These are phyloP conservation scores for Globisporangium parvum DNA, from an alignment of 352 stramenopile genomes.

Conservation along the genomic window DNA sequence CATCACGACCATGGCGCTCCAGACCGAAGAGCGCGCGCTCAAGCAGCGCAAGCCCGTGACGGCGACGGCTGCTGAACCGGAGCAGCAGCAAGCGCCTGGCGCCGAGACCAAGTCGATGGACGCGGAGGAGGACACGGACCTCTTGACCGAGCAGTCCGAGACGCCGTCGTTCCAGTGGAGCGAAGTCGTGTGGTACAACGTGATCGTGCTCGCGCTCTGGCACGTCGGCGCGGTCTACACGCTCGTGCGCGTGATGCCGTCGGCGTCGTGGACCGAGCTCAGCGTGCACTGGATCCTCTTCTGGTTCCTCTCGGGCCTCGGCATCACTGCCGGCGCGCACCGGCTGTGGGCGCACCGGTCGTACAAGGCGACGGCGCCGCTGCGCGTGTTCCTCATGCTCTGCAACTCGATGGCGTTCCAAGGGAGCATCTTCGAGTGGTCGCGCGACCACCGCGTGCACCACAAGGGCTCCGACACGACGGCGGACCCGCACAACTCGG, in stretches of 20 bases:
- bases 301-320: slow-evolving; percentile 85
- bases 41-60: slow-evolving; percentile 6
- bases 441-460: slow-evolving; percentile 98
- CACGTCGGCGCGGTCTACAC: slow-evolving; percentile 74
- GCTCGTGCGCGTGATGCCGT: slow-evolving; percentile 53
- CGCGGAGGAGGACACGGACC: slow-evolving; percentile 35
- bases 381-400: slow-evolving; percentile 96
- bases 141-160: slow-evolving; percentile 27
- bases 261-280: slow-evolving; percentile 36
- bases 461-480: slow-evolving; percentile 98
- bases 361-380: slow-evolving; percentile 90
- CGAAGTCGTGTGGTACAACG: slow-evolving; percentile 87
- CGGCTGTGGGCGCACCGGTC: slow-evolving; percentile 95
- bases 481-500: slow-evolving; percentile 94
- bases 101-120: slow-evolving; percentile 10
- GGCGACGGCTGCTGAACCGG: too few relatives aligned
- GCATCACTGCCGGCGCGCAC: slow-evolving; percentile 97
- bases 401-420: slow-evolving; percentile 97
- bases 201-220: slow-evolving; percentile 53
- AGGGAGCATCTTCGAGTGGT: slow-evolving; percentile 98
- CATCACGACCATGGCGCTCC: too few relatives aligned
- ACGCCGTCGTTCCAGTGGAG: slow-evolving; percentile 43
- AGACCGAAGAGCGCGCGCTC: not conserved
- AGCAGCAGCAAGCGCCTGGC: too few relatives aligned
- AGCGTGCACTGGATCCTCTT: slow-evolving; percentile 56